Percentiles rank a stretch among this genome's conserved stretches.
These are phyloP conservation scores for Acidomyces sp. DNA, from an alignment of 495 filamentous ascomycete species.

Conservation along the genomic window DNA sequence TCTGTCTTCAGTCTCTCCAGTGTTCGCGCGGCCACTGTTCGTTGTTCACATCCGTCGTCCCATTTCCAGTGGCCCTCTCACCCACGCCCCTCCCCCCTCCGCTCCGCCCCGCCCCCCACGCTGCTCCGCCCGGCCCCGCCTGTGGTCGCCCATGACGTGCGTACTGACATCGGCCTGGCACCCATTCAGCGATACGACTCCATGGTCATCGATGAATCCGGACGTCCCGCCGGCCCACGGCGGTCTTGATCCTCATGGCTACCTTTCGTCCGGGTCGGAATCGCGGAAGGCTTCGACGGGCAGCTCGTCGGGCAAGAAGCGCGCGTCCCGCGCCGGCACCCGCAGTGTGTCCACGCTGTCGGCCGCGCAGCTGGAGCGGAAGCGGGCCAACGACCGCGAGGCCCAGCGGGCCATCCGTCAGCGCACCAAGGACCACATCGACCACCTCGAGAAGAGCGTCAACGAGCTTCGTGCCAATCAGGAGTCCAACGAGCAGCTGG, in stretches of 20 bases:
- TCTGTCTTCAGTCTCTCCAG: too few species aligned
- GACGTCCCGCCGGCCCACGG: not conserved
- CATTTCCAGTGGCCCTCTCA: too few species aligned
- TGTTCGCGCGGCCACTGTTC: too few species aligned
- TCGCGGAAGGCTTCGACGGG: constrained; percentile 17
- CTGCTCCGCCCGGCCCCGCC: too few species aligned
- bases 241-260: constrained; percentile 21
- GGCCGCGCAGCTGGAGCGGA: constrained; percentile 49
- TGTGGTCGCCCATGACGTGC: constrained; percentile 20
- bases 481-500: constrained; percentile 31
- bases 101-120: too few species aligned
- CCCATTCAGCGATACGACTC: constrained; percentile 1
- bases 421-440: constrained; percentile 70
- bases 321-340: constrained; percentile 42
- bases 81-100: too few species aligned
- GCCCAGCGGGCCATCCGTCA: constrained; percentile 77
- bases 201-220: constrained; percentile 17
- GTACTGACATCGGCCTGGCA: constrained; percentile 14
- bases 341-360: constrained; percentile 47
- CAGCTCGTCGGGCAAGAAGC: constrained; percentile 21
- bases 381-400: constrained; percentile 79
- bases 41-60: too few species aligned
- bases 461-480: constrained; percentile 41
- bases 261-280: constrained; percentile 28
- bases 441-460: constrained; percentile 57